Evolutionary conservation across 2,329 filamentous ascomycete genomes (phyloP).

Genomic region (Trichoderma atroviride): DNA sequence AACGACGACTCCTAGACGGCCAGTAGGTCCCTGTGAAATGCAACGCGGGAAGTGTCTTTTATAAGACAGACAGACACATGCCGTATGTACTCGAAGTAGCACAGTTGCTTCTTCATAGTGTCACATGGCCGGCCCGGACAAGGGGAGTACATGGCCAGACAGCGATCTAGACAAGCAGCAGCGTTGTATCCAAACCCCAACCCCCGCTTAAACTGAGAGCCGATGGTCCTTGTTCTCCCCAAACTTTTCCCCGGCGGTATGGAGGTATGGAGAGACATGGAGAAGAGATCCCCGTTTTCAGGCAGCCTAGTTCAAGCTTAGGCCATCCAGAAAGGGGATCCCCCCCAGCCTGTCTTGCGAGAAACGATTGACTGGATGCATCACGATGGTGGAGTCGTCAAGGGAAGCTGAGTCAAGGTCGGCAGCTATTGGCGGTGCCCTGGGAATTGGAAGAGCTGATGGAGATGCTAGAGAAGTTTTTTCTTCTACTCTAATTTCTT

Average conservation of each 20-base stretch:
- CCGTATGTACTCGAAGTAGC: background rate
- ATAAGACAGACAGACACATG: conserved; percentile 1
- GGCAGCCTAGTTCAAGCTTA: conserved; percentile 16
- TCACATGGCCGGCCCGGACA: conserved; percentile 18
- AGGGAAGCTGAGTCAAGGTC: conserved; percentile 13
- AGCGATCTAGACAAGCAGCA: background rate
- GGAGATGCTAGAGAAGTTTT: conserved; percentile 11
- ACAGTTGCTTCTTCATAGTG: background rate
- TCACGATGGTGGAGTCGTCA: conserved; percentile 12
- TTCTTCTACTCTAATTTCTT: conserved; percentile 2
- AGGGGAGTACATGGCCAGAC: background rate
- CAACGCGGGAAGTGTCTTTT: background rate
- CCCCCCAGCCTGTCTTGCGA: background rate
- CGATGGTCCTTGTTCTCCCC: conserved; percentile 11
- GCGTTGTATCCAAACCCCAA: conserved; percentile 14
- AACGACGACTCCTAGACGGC: background rate
- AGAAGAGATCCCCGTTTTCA: conserved; percentile 23
- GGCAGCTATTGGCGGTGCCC: background rate
- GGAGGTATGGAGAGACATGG: conserved; percentile 13
- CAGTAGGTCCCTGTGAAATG: background rate
- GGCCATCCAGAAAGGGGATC: conserved; percentile 3
- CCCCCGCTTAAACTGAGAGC: conserved; percentile 1
- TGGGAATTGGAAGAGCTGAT: background rate
- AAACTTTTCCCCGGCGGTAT: conserved; percentile 23
- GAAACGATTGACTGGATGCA: conserved; percentile 2